phyloP scores from a whole-genome alignment of 2,329 filamentous ascomycete genomes.

The Aulographum hederae region DNA sequence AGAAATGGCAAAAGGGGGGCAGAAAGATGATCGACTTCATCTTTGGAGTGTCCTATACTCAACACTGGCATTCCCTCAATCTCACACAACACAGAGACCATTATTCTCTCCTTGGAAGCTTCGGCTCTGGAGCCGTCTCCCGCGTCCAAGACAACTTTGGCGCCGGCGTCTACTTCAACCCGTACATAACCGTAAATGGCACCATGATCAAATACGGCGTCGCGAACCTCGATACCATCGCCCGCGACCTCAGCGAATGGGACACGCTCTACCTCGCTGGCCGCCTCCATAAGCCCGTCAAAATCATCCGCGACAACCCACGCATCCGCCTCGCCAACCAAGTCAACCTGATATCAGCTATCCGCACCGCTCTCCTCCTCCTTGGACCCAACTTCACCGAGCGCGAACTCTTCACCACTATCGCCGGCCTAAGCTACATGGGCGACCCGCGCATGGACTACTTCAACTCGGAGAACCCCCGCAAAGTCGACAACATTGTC shows the following conservation, averaged over 20 bases:
- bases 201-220: slow-evolving; percentile 97
- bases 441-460: slow-evolving; percentile 92
- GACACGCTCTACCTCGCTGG: slow-evolving; percentile 92
- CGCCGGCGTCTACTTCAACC: slow-evolving; percentile 94
- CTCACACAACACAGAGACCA: slow-evolving; percentile 75
- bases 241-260: slow-evolving; percentile 75
- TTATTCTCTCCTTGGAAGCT: slow-evolving; percentile 67
- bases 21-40: slow-evolving; percentile 99
- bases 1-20: slow-evolving; percentile 68
- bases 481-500: slow-evolving; percentile 89
- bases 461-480: slow-evolving; percentile 77
- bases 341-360: slow-evolving; percentile 79
- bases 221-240: slow-evolving; percentile 80
- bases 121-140: slow-evolving; percentile 74
- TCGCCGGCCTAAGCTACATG: slow-evolving; percentile 82
- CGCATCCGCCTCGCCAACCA: slow-evolving; percentile 87
- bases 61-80: slow-evolving; percentile 96
- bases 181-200: slow-evolving; percentile 84
- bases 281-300: slow-evolving; percentile 89
- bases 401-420: slow-evolving; percentile 72
- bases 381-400: slow-evolving; percentile 75
- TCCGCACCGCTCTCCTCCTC: slow-evolving; percentile 76
- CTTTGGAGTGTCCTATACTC: slow-evolving; percentile 81
- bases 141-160: slow-evolving; percentile 75
- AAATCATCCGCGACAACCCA: slow-evolving; percentile 88